Conservation (phyloP, 1,284 basidiomycete species). For the Trametes hirsuta region DNA sequence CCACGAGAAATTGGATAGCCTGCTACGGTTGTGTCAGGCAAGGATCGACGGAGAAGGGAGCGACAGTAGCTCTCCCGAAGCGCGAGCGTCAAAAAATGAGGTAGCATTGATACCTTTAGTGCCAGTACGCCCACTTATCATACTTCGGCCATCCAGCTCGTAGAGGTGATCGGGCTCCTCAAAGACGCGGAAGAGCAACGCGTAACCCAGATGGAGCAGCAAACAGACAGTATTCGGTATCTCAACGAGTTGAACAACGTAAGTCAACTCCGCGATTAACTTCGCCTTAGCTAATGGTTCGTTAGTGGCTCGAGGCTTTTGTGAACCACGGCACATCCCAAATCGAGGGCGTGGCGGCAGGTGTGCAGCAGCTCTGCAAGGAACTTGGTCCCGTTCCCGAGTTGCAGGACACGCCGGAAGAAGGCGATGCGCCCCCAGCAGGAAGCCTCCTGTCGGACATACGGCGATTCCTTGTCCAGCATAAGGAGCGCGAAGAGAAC, state of each 20-base stretch:
- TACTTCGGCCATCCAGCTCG: constrained; percentile 35
- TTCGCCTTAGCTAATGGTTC: background rate
- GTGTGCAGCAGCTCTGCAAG: constrained; percentile 62
- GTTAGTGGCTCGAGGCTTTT: constrained; percentile 82
- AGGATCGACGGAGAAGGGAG: background rate
- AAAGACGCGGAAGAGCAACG: constrained; percentile 50
- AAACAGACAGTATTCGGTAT: constrained; percentile 72
- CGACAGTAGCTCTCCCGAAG: background rate
- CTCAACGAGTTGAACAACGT: constrained; percentile 75
- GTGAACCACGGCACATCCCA: constrained; percentile 74
- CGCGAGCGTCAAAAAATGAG: background rate
- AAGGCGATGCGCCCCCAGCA: constrained; percentile 6
- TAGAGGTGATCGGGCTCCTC: constrained; percentile 49
- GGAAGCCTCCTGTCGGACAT: constrained; percentile 44
- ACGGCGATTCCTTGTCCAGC: constrained; percentile 44
- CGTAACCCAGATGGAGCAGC: constrained; percentile 56
- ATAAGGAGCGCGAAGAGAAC: constrained; percentile 46
- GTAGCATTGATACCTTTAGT: background rate
- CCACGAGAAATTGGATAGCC: constrained; percentile 31
- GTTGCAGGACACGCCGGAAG: constrained; percentile 16
- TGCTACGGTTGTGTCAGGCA: constrained; percentile 24
- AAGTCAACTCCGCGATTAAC: constrained; percentile 23
- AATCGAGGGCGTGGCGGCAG: constrained; percentile 62
- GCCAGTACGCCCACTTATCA: too few relatives aligned
- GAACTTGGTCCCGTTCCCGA: constrained; percentile 45